These are phyloP conservation scores for Mycena sp. DNA, from an alignment of 1,284 basidiomycete species.

Conservation along the genomic window DNA sequence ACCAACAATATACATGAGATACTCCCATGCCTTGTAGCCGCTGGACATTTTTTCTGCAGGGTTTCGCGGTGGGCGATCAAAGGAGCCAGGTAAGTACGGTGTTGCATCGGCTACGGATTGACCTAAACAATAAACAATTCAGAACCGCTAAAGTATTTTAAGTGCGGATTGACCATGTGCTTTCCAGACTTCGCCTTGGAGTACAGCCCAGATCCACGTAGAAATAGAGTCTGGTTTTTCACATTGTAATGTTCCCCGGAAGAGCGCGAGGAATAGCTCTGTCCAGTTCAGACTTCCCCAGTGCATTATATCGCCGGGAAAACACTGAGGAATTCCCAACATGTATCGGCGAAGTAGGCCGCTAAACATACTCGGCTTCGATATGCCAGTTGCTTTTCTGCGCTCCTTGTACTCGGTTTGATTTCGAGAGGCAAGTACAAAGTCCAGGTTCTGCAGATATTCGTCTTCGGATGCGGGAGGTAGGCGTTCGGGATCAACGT, in stretches of 20 bases:
- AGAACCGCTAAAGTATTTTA: no score
- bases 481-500: slow-evolving; percentile 35
- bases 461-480: neutral
- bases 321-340: slow-evolving; percentile 41
- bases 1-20: slow-evolving; percentile 42
- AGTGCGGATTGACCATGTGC: slow-evolving; percentile 45
- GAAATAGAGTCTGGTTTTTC: slow-evolving; percentile 34
- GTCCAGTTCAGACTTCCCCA: slow-evolving; percentile 39
- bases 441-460: slow-evolving; percentile 33
- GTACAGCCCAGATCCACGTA: slow-evolving; percentile 46
- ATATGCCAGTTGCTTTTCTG: slow-evolving; percentile 44
- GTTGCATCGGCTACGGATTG: slow-evolving; percentile 34
- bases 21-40: slow-evolving; percentile 48
- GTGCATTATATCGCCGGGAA: slow-evolving; percentile 48
- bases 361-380: slow-evolving; percentile 45
- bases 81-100: slow-evolving; percentile 42
- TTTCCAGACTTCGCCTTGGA: slow-evolving; percentile 40
- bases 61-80: slow-evolving; percentile 43
- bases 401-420: slow-evolving; percentile 38
- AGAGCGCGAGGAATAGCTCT: slow-evolving; percentile 41
- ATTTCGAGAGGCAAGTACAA: slow-evolving; percentile 30
- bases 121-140: no score
- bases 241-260: slow-evolving; percentile 42
- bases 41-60: slow-evolving; percentile 46
- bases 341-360: slow-evolving; percentile 28